Base-by-base conservation (phyloP, 768 basidiomycete species). In the Sutorius australiensis region DNA sequence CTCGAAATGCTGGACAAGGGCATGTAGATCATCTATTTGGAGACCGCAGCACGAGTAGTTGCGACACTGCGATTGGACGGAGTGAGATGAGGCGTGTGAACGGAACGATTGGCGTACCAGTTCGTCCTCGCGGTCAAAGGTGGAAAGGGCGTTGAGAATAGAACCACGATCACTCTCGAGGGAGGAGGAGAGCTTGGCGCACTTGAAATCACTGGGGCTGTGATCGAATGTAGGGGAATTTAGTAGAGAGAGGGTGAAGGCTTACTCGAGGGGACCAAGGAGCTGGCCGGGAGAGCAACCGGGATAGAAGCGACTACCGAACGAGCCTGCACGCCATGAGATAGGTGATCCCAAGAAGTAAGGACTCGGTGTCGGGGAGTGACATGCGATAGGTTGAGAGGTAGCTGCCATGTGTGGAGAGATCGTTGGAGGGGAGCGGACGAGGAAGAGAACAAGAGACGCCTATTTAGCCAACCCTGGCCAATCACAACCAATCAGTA, bases 11-110 rank as follows among this genome's bases (percentile, higher is more conserved):
- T 95, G 91, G 3, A 95, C 80, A 11, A 95, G 83, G 3, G 90
- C 87, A 55, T 90, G 87, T 0, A 90, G 78, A 61, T 90, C 87
- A 31, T 79, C 76, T 16, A 92, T 78, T 57, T 85, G 80, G 46
- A 88, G 73, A 10, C 92, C 92, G 65, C 93, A 97, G 72, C 94
- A 97, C 1, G 84, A 84, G 73, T 93, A 97, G 67, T 95, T 86
- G 58, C 87, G 84, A 69, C 89, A 92, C 83, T 87, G 53, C 43
- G 27, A 3, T 8, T 24, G n/a, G 27, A 36, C 8, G 31, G 53
- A 0, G 33, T 57, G 46, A 41, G 54, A 8, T 8, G 46, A 16
- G 5, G 37, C 1, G 19, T 24, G 38, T 8, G 43, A 12, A 12
- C 1, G 21, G 11, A 1, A 1, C 0, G 28, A 21, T 21, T 6